Conservation (phyloP, 441 rosid genomes). For the Gossypium aridum region DNA sequence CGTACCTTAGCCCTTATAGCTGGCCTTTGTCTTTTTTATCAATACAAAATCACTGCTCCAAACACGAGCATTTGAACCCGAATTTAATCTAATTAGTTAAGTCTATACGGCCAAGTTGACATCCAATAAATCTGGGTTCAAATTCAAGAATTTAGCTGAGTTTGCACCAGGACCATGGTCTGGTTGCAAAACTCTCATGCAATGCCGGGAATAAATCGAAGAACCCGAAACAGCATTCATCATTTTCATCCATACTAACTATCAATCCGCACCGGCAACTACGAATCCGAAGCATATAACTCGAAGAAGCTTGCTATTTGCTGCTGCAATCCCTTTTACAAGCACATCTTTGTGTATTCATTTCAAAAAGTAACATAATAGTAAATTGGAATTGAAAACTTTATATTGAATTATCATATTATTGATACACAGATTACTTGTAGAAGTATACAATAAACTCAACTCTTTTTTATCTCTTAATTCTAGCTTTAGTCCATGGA, state of each 20-base stretch:
- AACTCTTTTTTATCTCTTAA: conserved; percentile 9
- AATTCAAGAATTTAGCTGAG: neutral
- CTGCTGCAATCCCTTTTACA: neutral
- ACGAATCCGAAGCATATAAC: neutral
- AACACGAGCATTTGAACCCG: neutral
- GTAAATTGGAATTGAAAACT: neutral
- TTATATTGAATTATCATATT: conserved; percentile 10
- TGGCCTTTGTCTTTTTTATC: too few species aligned
- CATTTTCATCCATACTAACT: neutral
- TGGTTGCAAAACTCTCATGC: neutral
- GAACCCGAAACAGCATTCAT: neutral
- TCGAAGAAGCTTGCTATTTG: neutral
- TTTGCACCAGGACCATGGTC: too few species aligned
- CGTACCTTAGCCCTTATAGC: neutral
- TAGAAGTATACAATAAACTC: conserved; percentile 17
- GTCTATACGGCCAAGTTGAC: neutral
- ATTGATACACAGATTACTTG: conserved; percentile 14
- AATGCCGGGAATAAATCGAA: neutral
- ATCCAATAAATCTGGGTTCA: neutral
- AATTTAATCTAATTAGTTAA: too few species aligned
- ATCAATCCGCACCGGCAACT: neutral
- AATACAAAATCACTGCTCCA: too few species aligned
- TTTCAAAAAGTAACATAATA: neutral
- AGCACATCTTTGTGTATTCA: neutral
- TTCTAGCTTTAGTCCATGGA: conserved; percentile 13